phyloP scores from a whole-genome alignment of 805 yeast genomes.

The Spathaspora gorwiae region DNA sequence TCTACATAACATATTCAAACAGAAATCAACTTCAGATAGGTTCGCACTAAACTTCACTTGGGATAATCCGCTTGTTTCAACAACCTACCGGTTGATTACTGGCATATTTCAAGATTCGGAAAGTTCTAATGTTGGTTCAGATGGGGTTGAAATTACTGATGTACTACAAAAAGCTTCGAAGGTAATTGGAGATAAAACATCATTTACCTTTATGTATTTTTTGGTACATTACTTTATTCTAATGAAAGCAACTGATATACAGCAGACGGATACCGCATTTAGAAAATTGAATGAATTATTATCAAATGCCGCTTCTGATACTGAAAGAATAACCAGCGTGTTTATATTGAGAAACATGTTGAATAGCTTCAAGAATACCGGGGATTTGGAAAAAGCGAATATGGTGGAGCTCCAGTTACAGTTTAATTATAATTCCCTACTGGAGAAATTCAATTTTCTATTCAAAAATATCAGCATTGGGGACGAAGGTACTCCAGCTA shows the following conservation, averaged over 20 bases:
- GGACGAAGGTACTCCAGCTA: background rate
- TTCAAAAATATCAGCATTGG: constrained; percentile 2
- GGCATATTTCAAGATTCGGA: background rate
- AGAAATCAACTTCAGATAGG: constrained; percentile 11
- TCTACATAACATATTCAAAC: constrained; percentile 12
- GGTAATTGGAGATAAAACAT: background rate
- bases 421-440: constrained; percentile 5
- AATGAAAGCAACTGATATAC: background rate
- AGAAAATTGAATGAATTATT: background rate
- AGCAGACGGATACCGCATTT: background rate
- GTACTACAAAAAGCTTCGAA: background rate
- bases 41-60: constrained; percentile 14
- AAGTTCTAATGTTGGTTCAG: background rate
- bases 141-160: background rate
- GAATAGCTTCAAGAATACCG: constrained; percentile 9
- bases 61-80: constrained; percentile 9
- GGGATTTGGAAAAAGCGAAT: constrained; percentile 16
- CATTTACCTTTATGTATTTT: constrained; percentile 1
- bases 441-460: constrained; percentile 8
- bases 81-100: constrained; percentile 11
- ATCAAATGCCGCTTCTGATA: constrained; percentile 10
- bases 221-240: background rate
- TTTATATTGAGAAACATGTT: constrained; percentile 15
- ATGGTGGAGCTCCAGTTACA: constrained; percentile 17
- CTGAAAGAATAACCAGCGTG: constrained; percentile 16